Evolutionary conservation across 257 asterid genomes (phyloP).

Genomic region (Solanum bulbocastanum): DNA sequence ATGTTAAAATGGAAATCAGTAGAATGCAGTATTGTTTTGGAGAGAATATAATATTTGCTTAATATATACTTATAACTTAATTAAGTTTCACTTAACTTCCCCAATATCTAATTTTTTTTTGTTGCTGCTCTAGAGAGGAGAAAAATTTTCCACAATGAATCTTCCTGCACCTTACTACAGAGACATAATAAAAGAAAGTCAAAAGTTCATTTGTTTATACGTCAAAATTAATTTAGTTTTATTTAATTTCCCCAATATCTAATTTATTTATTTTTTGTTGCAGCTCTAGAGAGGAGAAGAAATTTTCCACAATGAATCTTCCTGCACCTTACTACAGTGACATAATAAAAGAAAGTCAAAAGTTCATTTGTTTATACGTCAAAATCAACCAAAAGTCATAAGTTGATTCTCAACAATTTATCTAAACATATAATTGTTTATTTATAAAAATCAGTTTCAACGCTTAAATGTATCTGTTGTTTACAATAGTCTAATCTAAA

Average conservation of each 20-base stretch:
- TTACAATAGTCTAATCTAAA: too few species aligned
- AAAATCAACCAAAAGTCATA: neutral
- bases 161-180: too few species aligned
- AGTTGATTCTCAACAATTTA: neutral
- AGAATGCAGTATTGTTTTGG: neutral
- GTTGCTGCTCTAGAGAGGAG: neutral
- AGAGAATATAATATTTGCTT: neutral
- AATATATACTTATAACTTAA: too few species aligned
- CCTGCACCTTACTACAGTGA: neutral
- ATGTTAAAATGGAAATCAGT: neutral
- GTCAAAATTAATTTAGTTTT: too few species aligned
- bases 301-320: neutral
- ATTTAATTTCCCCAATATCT: too few species aligned
- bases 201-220: neutral
- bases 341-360: neutral
- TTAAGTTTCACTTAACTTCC: too few species aligned
- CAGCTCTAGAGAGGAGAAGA: neutral
- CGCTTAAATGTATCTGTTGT: too few species aligned
- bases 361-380: neutral
- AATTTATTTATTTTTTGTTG: too few species aligned
- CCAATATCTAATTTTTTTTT: too few species aligned
- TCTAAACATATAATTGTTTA: too few species aligned
- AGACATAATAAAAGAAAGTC: too few species aligned
- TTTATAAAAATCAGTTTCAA: neutral
- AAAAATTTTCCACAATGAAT: too few species aligned